Base-by-base conservation (phyloP, 441 rosid species). In the Mallotus repandus region DNA sequence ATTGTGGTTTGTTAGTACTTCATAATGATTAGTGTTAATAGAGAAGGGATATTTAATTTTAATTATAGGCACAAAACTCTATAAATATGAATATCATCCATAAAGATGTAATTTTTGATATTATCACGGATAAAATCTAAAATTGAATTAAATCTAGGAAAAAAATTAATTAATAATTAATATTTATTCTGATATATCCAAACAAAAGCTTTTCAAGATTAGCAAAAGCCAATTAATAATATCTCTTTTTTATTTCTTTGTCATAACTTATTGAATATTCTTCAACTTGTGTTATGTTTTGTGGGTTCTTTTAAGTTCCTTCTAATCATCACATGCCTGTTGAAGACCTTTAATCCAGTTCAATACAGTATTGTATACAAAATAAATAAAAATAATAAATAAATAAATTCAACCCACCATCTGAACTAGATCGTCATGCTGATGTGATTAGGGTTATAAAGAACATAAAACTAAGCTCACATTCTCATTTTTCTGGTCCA, bases 241-340 rank as follows among this genome's bases (percentile, higher is more conserved):
- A 41, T 64, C 41, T 50, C 13, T n/a, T 45, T 2, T 29, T 29
- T 29, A 16, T 22, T 46, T n/a, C 60, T n/a, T 62, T 60, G 22
- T 35, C 60, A 66, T 66, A 66, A 79, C 22, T 55, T 55, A 35
- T 13, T 66, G 53, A 59, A 57, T 65, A 76, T 65, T 80, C 68
- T 74, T 73, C 52, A 55, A 35, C 71, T 72, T 73, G 62, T 43
- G 46, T 43, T 43, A 29, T 29, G 32, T 43, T 0, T 9, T 43
- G 46, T 55, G 78, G 60, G 54, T 66, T 76, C 46, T 58, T 16
- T 29, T 29, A 62, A 66, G 32, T 75, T 75, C 78, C 56, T 68
- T 57, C 52, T 65, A 66, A 74, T 71, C 81, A 74, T 74, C 62
- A 62, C 67, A 21, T 29, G 32, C 58, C 61, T 58, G 14, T n/a